Evolutionary conservation across 371 early-diverging fungal species (phyloP).

Genomic region (Circinella umbellata): DNA sequence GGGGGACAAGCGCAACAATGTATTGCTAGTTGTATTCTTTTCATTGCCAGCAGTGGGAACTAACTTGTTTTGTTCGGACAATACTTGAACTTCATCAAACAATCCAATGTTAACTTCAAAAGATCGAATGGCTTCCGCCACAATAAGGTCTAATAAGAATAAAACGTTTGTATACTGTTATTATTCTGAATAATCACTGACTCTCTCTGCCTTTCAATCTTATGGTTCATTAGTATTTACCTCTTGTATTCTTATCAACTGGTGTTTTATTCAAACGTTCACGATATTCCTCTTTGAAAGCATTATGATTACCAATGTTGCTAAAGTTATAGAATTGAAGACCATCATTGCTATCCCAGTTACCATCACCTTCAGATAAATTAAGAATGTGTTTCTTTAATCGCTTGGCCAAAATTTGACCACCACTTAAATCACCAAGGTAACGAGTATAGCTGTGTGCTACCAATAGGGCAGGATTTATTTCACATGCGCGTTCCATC

Average conservation of each 20-base stretch:
- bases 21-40: neutral
- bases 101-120: conserved; percentile 54
- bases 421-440: conserved; percentile 66
- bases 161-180: neutral
- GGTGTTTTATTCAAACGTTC: conserved; percentile 54
- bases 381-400: conserved; percentile 56
- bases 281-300: conserved; percentile 64
- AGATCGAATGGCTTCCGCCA: conserved; percentile 43
- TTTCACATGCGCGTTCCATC: conserved; percentile 48
- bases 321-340: conserved; percentile 57
- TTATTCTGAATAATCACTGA: no score
- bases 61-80: conserved; percentile 39
- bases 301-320: conserved; percentile 55
- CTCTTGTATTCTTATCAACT: conserved; percentile 36
- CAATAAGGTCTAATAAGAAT: conserved; percentile 36
- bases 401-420: conserved; percentile 62
- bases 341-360: conserved; percentile 52
- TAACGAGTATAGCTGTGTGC: conserved; percentile 69
- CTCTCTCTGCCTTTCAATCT: no score
- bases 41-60: conserved; percentile 16
- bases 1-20: neutral
- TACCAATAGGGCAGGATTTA: conserved; percentile 58
- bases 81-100: conserved; percentile 50
- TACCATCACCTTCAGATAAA: conserved; percentile 35
- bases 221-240: conserved; percentile 17